These are phyloP conservation scores for Crithidia expoeki DNA, from an alignment of 208 protist genomes.

Conservation along the genomic window DNA sequence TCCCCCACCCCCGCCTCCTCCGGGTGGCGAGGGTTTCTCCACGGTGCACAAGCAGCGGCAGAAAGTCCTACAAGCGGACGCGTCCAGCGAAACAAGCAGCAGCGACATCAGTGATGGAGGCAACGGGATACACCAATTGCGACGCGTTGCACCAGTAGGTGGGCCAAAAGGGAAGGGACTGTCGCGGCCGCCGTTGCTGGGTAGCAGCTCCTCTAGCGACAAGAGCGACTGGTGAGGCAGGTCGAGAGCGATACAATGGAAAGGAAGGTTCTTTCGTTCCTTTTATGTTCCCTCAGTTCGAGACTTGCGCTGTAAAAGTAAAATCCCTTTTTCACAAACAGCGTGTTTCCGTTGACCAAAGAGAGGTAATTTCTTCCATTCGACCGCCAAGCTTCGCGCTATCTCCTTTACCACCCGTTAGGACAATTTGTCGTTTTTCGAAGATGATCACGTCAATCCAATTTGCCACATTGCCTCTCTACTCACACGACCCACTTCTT, in stretches of 20 bases:
- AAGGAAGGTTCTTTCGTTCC: not conserved
- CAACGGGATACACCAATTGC: not conserved
- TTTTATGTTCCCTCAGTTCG: too few species aligned
- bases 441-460: too few species aligned
- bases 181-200: conserved; percentile 8
- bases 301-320: too few species aligned
- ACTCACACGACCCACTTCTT: too few species aligned
- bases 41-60: conserved; percentile 16
- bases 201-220: conserved; percentile 2
- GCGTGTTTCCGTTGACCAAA: too few species aligned
- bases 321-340: too few species aligned
- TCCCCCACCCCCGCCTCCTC: not conserved
- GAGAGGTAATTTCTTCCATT: too few species aligned
- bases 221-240: conserved; percentile 24
- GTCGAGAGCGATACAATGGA: not conserved
- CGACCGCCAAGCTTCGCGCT: too few species aligned
- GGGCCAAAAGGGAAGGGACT: not conserved
- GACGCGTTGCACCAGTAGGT: not conserved
- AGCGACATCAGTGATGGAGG: not conserved
- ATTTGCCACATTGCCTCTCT: too few species aligned
- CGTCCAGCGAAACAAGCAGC: conserved; percentile 20
- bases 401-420: too few species aligned
- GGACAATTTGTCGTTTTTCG: too few species aligned
- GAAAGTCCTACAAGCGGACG: conserved; percentile 11
- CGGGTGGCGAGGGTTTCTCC: not conserved